Conservation (phyloP, 1,284 basidiomycete genomes). For the Apiotrichum domesticum region DNA sequence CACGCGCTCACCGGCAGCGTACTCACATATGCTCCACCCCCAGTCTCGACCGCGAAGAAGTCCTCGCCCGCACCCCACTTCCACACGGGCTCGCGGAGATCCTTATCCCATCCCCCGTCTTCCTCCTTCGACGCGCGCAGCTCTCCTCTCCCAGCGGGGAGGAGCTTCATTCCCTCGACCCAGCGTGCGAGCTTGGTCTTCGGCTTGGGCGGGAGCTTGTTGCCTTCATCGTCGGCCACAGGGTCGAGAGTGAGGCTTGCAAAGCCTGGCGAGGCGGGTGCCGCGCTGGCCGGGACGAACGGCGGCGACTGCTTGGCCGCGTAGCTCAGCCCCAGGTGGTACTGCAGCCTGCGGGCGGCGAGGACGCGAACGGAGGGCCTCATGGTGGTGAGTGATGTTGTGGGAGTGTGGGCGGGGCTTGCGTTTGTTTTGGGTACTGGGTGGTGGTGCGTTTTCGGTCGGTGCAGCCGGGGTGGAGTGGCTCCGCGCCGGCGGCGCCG, state of each 20-base stretch:
- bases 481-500: neutral
- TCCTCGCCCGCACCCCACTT: constrained; percentile 45
- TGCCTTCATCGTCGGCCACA: neutral
- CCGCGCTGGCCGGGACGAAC: constrained; percentile 24
- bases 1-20: neutral
- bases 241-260: neutral
- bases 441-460: too few species aligned
- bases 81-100: constrained; percentile 17
- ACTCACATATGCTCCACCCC: constrained; percentile 28
- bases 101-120: constrained; percentile 29
- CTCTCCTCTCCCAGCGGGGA: constrained; percentile 39
- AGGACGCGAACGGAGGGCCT: constrained; percentile 11
- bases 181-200: constrained; percentile 27
- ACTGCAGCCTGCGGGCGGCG: constrained; percentile 23
- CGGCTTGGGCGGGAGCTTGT: constrained; percentile 5
- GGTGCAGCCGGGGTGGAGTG: neutral
- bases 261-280: constrained; percentile 14
- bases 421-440: neutral
- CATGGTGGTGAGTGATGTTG: constrained; percentile 4
- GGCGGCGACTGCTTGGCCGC: constrained; percentile 45
- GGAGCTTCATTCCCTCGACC: constrained; percentile 31
- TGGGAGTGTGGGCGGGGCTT: neutral
- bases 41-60: constrained; percentile 33
- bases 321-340: constrained; percentile 44
- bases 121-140: constrained; percentile 15